A percentile compares a stretch with the other conserved stretches of the same genome.
These are phyloP conservation scores for Alternaria atra DNA, from an alignment of 2,329 filamentous ascomycete species.

Conservation along the genomic window DNA sequence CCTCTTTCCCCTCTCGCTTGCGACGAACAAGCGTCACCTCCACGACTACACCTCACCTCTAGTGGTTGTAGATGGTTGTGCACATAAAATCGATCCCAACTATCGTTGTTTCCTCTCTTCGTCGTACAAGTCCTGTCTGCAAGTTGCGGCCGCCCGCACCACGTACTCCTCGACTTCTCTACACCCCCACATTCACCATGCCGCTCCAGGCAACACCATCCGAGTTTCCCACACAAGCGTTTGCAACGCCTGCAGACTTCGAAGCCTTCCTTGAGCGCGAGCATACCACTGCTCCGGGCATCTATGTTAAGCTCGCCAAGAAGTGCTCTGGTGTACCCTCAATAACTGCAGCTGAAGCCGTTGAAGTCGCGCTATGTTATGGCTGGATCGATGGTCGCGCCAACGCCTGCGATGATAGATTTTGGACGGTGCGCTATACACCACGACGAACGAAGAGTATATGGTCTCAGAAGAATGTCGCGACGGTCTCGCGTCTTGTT, in stretches of 20 bases:
- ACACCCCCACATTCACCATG: conserved; percentile 5
- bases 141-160: not conserved
- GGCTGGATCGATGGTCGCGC: conserved; percentile 71
- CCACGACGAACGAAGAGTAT: conserved; percentile 64
- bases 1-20: not conserved
- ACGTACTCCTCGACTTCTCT: not conserved
- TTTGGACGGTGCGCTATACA: conserved; percentile 67
- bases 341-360: conserved; percentile 59
- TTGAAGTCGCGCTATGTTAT: conserved; percentile 67
- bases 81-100: not conserved
- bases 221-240: conserved; percentile 18
- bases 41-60: not conserved
- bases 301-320: conserved; percentile 62
- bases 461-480: conserved; percentile 69
- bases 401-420: conserved; percentile 55
- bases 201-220: conserved; percentile 7
- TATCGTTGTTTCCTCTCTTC: not conserved
- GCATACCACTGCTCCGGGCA: conserved; percentile 46
- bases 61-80: not conserved
- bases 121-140: not conserved
- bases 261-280: conserved; percentile 48
- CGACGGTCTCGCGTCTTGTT: conserved; percentile 58
- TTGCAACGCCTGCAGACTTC: conserved; percentile 18
- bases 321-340: conserved; percentile 57
- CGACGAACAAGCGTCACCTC: not conserved